phyloP scores from a whole-genome alignment of 768 basidiomycete species.

The Lentinula aciculospora region DNA sequence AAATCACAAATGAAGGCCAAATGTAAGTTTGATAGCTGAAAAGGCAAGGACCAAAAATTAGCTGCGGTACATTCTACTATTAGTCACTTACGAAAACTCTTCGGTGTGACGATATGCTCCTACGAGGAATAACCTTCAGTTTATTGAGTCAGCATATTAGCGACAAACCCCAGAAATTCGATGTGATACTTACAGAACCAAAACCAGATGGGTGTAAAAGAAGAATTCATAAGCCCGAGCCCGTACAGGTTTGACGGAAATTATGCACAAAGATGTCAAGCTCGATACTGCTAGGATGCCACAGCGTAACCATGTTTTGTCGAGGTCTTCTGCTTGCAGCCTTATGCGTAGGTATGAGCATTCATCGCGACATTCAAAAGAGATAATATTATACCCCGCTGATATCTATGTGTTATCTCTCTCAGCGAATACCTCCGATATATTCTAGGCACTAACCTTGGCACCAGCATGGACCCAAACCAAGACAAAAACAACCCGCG shows the following conservation, averaged over 20 bases:
- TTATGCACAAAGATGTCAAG: slow-evolving; percentile 23
- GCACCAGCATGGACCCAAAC: slow-evolving; percentile 29
- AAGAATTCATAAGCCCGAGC: slow-evolving; percentile 33
- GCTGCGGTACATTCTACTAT: not conserved
- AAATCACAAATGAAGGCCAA: slow-evolving; percentile 33
- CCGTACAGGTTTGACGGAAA: slow-evolving; percentile 34
- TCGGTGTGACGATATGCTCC: slow-evolving; percentile 24
- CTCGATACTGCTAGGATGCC: slow-evolving; percentile 28
- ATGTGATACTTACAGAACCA: slow-evolving; percentile 27
- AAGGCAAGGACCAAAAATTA: not conserved
- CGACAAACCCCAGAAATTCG: not conserved
- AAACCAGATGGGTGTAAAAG: slow-evolving; percentile 31
- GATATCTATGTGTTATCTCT: not conserved
- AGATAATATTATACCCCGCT: not conserved
- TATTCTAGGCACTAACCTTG: slow-evolving; percentile 12
- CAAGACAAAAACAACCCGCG: slow-evolving; percentile 30
- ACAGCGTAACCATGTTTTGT: slow-evolving; percentile 17
- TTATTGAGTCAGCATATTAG: slow-evolving; percentile 6
- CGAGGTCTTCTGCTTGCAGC: slow-evolving; percentile 5
- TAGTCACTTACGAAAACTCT: not conserved
- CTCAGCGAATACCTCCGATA: not conserved
- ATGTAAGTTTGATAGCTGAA: slow-evolving; percentile 23
- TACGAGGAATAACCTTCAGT: slow-evolving; percentile 20
- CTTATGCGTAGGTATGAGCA: not conserved
- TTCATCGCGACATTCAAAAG: not conserved